phyloP scores from a whole-genome alignment of 1,139 yeast genomes.

The Debaryomycetaceae sp. region DNA sequence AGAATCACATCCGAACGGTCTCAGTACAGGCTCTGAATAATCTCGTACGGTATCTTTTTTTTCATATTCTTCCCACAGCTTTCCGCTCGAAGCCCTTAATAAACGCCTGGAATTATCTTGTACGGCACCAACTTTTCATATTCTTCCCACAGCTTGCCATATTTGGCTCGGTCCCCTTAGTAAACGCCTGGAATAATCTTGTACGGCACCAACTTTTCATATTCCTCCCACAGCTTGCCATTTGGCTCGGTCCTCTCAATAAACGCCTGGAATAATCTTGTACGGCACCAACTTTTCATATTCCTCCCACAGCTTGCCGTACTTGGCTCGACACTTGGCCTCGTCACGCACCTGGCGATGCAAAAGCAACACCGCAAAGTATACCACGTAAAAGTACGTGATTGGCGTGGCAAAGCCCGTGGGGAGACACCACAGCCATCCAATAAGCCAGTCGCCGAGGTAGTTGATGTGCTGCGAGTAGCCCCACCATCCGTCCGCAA shows the following conservation, averaged over 20 bases:
- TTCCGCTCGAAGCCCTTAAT: no score
- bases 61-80: constrained; percentile 78
- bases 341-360: constrained; percentile 93
- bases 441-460: constrained; percentile 90
- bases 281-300: constrained; percentile 77
- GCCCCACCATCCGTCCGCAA: constrained; percentile 96
- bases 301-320: constrained; percentile 76
- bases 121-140: constrained; percentile 76
- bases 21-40: constrained; percentile 77
- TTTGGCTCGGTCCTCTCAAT: no score
- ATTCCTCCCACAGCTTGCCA: constrained; percentile 76
- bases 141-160: constrained; percentile 76
- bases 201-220: constrained; percentile 71
- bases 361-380: constrained; percentile 68
- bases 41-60: constrained; percentile 73
- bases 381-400: constrained; percentile 78
- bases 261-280: constrained; percentile 80
- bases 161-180: no score
- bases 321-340: constrained; percentile 76
- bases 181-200: constrained; percentile 84
- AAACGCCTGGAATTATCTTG: constrained; percentile 80
- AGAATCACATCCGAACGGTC: no score
- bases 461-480: constrained; percentile 86
- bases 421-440: constrained; percentile 87
- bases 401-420: constrained; percentile 76